A percentile compares a stretch with the other conserved stretches of the same genome.
Evolutionary conservation across 2,329 filamentous ascomycete species (phyloP).

Genomic region (Beauveria sp.): DNA sequence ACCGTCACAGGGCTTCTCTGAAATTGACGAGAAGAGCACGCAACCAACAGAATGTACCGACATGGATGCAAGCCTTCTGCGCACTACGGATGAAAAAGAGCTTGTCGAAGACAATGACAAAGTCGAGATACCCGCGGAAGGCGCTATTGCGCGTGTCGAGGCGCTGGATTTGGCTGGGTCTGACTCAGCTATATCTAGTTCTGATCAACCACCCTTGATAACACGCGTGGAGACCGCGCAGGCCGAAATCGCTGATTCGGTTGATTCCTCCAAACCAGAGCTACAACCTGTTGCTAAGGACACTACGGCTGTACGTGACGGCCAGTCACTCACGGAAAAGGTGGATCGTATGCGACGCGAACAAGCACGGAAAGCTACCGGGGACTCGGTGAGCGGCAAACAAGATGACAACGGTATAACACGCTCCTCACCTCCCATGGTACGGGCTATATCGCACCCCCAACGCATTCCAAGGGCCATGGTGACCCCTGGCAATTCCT

Average conservation of each 20-base stretch:
- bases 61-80: constrained; percentile 10
- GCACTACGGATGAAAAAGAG: constrained; percentile 25
- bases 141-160: constrained; percentile 38
- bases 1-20: constrained; percentile 36
- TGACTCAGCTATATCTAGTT: constrained; percentile 20
- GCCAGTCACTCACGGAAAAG: constrained; percentile 34
- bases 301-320: constrained; percentile 14
- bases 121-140: constrained; percentile 23
- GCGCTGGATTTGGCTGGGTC: constrained; percentile 41
- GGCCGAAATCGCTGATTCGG: constrained; percentile 5
- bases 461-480: background rate
- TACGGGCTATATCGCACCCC: constrained; percentile 47
- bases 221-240: constrained; percentile 5
- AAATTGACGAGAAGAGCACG: constrained; percentile 39
- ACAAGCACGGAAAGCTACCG: constrained; percentile 25
- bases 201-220: constrained; percentile 9
- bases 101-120: constrained; percentile 19
- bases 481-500: background rate
- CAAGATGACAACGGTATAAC: constrained; percentile 32
- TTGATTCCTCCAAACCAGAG: background rate
- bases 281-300: background rate
- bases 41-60: constrained; percentile 34
- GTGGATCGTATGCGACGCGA: constrained; percentile 46
- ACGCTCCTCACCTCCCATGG: constrained; percentile 43
- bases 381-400: constrained; percentile 20